Conservation (phyloP, 2,329 filamentous ascomycete genomes). For the Colletotrichum sp. region DNA sequence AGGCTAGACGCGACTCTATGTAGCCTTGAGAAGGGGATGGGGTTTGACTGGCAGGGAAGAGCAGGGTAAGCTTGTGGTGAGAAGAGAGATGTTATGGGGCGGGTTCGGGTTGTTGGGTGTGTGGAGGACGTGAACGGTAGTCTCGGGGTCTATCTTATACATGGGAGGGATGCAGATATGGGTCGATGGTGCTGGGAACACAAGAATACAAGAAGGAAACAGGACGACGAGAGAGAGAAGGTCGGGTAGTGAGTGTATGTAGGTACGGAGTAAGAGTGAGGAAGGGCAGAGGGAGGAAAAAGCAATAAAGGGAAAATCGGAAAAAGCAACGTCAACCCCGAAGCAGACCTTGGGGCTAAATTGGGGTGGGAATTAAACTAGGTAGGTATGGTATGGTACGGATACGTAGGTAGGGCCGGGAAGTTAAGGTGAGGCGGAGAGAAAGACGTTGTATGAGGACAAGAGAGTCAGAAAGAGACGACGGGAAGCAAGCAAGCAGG, state of each 20-base stretch:
- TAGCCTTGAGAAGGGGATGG: conserved; percentile 12
- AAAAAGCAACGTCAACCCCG: conserved; percentile 18
- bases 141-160: conserved; percentile 20
- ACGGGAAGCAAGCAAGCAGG: background rate
- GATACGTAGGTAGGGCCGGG: background rate
- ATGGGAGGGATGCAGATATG: conserved; percentile 17
- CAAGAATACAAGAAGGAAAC: background rate
- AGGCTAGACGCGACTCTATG: conserved; percentile 11
- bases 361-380: background rate
- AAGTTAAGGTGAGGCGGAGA: conserved; percentile 17
- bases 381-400: background rate
- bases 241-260: background rate
- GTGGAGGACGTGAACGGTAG: conserved; percentile 17
- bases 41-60: conserved; percentile 3
- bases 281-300: background rate
- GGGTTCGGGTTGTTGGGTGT: conserved; percentile 5
- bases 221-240: background rate
- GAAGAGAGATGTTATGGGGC: conserved; percentile 13
- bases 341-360: background rate
- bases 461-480: background rate
- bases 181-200: conserved; percentile 7
- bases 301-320: conserved; percentile 4
- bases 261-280: background rate
- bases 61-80: conserved; percentile 14
- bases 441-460: background rate